Base-by-base conservation (phyloP, 1,139 yeast species). In the Suhomyces maxii region DNA sequence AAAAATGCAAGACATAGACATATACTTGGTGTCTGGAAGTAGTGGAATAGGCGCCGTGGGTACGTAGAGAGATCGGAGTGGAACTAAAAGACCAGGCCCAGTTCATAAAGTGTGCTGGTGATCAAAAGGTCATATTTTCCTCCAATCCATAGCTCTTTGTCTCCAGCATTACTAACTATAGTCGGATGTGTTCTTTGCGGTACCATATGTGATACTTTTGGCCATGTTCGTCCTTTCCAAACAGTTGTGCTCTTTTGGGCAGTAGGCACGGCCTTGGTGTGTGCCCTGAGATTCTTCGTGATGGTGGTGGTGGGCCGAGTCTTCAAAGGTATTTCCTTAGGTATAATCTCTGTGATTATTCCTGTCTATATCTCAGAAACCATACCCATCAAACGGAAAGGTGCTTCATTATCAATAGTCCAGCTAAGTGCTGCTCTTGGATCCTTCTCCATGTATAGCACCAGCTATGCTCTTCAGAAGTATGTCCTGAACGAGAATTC, bases 131-230 rank as follows among this genome's bases (percentile, higher is more conserved):
- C 23, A 4, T 18, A 18, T 18, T 18, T 18, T 18, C 6, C 6
- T 18, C 23, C 23, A 18, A 18, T 18, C 6, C 6, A 18, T 6
- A 2, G 23, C 4, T 3, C 6, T 2, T 18, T 18, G 6, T 3
- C 3, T 18, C 23, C 23, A 18, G 23, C 23, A 4, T 7, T 30
- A 54, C 56, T 44, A 50, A 45, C 28, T 36, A 18, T 39, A 68
- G 73, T 63, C 37, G 73, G 76, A 6, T 63, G 71, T 43, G 53
- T 69, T 1, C 44, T 67, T 8, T 58, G 67, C 48, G 76, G 76
- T 2, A 49, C 61, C n/a, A 53, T 67, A 11, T 61, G 65, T 40
- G 71, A 66, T 36, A 47, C 48, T 26, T 49, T 65, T 39, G 76
- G 77, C 0, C 62, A 63, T 45, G 55, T 65, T 12, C 47, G 51